These are phyloP conservation scores for Knoxdaviesia capensis DNA, from an alignment of 2,329 filamentous ascomycete genomes.

Conservation along the genomic window DNA sequence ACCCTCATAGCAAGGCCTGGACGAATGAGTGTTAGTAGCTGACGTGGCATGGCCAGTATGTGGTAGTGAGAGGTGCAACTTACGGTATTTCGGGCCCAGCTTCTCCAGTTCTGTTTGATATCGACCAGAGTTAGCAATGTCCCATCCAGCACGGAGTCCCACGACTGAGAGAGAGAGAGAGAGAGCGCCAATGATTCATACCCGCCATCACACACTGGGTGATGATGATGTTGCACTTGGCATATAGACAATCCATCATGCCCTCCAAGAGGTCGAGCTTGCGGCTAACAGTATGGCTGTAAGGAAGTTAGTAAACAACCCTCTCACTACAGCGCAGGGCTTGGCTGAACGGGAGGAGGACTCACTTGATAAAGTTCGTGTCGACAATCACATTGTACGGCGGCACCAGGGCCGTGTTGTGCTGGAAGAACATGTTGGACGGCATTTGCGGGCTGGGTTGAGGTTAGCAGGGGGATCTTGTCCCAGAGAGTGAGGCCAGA, in stretches of 20 bases:
- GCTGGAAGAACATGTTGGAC: conserved; percentile 69
- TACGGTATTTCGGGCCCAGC: conserved; percentile 66
- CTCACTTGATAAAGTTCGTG: conserved; percentile 54
- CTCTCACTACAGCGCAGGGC: too few relatives aligned
- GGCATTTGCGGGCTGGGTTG: conserved; percentile 48
- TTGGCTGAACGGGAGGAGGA: neutral
- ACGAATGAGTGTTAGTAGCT: too few relatives aligned
- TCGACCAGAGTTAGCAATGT: neutral
- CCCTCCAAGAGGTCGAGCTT: conserved; percentile 76
- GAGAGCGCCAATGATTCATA: neutral
- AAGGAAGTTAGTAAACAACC: neutral
- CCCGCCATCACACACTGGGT: conserved; percentile 52
- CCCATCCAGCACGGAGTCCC: too few relatives aligned
- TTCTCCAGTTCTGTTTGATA: conserved; percentile 51
- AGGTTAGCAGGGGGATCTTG: neutral
- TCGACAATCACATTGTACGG: conserved; percentile 67
- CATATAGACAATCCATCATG: conserved; percentile 88
- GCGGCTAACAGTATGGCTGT: conserved; percentile 66
- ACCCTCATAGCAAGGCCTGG: conserved; percentile 52
- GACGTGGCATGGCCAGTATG: too few relatives aligned
- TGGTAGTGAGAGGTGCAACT: too few relatives aligned
- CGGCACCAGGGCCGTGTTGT: conserved; percentile 70
- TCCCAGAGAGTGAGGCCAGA: neutral
- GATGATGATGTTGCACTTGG: conserved; percentile 76
- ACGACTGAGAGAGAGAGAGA: neutral